Conservation (phyloP, 2,329 filamentous ascomycete genomes). For the Cytospora mali region DNA sequence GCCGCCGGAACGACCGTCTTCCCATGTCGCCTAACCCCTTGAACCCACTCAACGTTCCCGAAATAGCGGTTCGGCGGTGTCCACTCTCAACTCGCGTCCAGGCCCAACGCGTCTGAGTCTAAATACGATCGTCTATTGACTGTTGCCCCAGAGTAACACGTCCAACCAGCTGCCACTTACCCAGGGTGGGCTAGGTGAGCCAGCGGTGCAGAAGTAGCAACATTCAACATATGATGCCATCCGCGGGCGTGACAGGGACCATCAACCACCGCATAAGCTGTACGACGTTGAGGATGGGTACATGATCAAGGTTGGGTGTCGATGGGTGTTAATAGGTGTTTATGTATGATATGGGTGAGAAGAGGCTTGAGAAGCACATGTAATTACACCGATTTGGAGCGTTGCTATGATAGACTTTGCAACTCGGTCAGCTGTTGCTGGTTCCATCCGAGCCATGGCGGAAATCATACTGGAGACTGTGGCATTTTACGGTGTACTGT, state of each 20-base stretch:
- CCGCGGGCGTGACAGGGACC: slow-evolving; percentile 60
- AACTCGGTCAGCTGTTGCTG: no score
- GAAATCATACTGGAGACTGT: no score
- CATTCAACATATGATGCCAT: slow-evolving; percentile 48
- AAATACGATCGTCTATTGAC: slow-evolving; percentile 35
- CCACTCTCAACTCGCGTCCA: slow-evolving; percentile 40
- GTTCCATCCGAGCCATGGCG: no score
- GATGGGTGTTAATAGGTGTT: no score
- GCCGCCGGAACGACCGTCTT: slow-evolving; percentile 6
- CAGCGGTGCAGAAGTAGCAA: slow-evolving; percentile 54
- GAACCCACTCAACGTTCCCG: slow-evolving; percentile 39
- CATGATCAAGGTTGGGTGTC: no score
- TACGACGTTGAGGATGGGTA: slow-evolving; percentile 54
- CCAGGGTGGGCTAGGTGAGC: slow-evolving; percentile 54
- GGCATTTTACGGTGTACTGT: no score
- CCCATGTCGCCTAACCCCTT: slow-evolving; percentile 31
- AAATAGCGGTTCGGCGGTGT: slow-evolving; percentile 35
- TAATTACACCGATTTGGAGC: no score
- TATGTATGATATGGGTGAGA: no score
- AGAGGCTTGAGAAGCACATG: no score
- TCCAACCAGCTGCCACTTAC: slow-evolving; percentile 48
- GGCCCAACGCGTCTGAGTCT: slow-evolving; percentile 35
- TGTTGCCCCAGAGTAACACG: slow-evolving; percentile 37
- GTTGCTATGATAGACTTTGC: no score
- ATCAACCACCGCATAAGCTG: slow-evolving; percentile 63